Conservation (phyloP, 1,284 basidiomycete genomes). For the Phaffia rhodozyma region DNA sequence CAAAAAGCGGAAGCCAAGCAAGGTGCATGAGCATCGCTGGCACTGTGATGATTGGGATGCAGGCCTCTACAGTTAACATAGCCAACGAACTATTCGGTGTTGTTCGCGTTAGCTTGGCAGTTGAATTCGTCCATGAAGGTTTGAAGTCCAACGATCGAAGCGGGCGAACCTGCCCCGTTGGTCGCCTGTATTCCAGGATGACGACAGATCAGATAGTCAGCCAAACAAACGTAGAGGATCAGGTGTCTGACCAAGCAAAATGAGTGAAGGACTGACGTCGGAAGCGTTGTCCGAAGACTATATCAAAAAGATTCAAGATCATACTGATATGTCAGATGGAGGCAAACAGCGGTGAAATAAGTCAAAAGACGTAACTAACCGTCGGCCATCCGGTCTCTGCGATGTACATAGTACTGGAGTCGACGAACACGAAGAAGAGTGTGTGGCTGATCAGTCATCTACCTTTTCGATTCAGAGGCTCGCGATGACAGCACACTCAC, state of each 20-base stretch:
- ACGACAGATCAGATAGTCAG: too few species aligned
- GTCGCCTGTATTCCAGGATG: conserved; percentile 13
- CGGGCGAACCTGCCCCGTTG: conserved; percentile 51
- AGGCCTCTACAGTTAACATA: background rate
- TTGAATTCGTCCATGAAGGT: conserved; percentile 73
- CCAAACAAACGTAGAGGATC: too few species aligned
- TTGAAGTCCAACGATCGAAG: conserved; percentile 57
- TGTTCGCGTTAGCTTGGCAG: conserved; percentile 70
- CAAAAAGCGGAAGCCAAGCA: background rate
- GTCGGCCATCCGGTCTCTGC: conserved; percentile 93
- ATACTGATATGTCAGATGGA: too few species aligned
- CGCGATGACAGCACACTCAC: conserved; percentile 2
- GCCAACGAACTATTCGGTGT: conserved; percentile 75
- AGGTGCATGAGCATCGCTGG: background rate
- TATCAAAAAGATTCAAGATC: too few species aligned
- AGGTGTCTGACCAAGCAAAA: too few species aligned
- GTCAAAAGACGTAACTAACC: conserved; percentile 25
- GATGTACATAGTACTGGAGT: conserved; percentile 50
- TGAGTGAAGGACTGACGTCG: background rate
- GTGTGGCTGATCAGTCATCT: background rate
- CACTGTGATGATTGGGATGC: too few species aligned
- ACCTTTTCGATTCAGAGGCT: background rate
- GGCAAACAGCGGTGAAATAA: too few species aligned
- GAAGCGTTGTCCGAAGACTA: background rate
- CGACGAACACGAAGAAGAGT: too few species aligned